Evolutionary conservation across 257 asterid genomes (phyloP).

Genomic region (Rhazya stricta): DNA sequence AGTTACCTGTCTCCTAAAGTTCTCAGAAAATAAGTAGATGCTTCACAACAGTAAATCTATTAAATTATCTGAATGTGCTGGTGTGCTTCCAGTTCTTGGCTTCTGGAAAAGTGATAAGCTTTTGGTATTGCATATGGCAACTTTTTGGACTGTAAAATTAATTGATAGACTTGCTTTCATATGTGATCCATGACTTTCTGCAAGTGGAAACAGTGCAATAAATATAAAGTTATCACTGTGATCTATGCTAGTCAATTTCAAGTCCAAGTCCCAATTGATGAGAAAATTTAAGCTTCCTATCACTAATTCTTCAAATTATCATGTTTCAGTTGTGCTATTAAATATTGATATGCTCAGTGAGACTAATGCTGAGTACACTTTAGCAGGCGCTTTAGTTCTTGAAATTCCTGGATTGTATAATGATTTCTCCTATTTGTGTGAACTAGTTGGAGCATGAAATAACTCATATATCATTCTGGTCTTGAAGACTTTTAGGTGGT

Average conservation of each 20-base stretch:
- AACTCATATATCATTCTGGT: background rate
- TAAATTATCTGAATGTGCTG: constrained; percentile 3
- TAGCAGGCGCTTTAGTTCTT: background rate
- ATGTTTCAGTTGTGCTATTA: background rate
- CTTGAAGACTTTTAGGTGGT: background rate
- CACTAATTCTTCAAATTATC: background rate
- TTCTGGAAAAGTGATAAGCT: background rate
- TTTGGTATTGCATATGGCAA: background rate
- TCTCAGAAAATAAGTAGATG: background rate
- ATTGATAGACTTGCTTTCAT: background rate
- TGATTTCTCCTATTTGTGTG: background rate
- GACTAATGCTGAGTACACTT: background rate
- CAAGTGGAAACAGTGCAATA: background rate
- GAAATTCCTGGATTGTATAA: background rate
- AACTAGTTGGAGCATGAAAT: background rate
- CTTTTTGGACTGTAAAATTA: background rate
- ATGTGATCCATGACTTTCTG: background rate
- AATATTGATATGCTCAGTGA: background rate
- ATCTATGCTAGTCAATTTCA: background rate
- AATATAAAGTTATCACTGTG: background rate
- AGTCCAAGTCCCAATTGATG: background rate
- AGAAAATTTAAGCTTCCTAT: background rate
- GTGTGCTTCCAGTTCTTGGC: background rate
- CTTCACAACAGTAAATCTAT: background rate
- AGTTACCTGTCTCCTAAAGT: background rate